Conservation (phyloP, 1,139 yeast genomes). For the Diutina rugosa region DNA sequence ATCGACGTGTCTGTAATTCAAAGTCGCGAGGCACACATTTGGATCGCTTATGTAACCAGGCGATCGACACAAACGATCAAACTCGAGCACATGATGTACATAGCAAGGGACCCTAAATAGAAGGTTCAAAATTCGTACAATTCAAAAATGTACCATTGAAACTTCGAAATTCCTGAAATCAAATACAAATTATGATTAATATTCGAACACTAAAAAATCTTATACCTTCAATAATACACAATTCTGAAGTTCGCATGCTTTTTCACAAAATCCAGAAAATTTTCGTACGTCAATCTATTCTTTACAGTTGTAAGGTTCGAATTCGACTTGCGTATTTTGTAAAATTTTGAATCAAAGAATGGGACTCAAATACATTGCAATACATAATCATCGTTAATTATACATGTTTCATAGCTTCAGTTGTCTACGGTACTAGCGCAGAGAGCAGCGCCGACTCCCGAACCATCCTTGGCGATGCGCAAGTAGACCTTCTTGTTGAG, state of each 20-base stretch:
- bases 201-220: too few species aligned
- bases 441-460: constrained; percentile 93
- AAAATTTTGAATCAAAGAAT: too few species aligned
- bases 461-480: constrained; percentile 83
- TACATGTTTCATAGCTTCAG: background rate
- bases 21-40: background rate
- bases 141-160: too few species aligned
- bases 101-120: too few species aligned
- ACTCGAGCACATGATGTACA: background rate
- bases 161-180: too few species aligned
- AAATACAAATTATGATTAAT: too few species aligned
- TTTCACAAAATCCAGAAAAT: too few species aligned
- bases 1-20: background rate
- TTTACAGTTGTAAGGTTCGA: background rate
- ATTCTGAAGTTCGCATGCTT: too few species aligned
- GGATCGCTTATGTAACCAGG: background rate
- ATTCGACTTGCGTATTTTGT: background rate
- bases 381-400: too few species aligned
- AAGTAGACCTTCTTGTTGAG: constrained; percentile 59
- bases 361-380: background rate
- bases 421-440: constrained; percentile 41
- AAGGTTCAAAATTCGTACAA: too few species aligned
- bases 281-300: too few species aligned
- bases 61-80: background rate
- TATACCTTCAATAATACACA: too few species aligned